Evolutionary conservation across 164 flowering plant genomes (phyloP), one percentile per base, ranked within the genome.

Genomic region (Aristolochia californica): DNA sequence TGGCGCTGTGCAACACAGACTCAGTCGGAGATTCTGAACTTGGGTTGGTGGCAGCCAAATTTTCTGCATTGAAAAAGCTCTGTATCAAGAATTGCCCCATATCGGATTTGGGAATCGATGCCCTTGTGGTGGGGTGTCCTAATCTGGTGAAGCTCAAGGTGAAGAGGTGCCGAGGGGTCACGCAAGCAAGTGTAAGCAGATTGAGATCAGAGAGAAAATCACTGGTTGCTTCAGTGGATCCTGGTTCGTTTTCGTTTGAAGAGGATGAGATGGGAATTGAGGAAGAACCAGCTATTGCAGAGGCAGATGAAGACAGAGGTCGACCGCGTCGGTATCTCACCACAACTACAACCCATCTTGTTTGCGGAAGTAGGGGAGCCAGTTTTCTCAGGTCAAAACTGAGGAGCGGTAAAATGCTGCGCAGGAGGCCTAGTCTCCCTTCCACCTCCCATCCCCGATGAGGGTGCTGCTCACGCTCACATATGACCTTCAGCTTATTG

Each of bases 131-230:
- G 4, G 72, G 75, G 18, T 72, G 75, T 61, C 70, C 75, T 20
- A 68, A 49, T 56, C 43, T 72, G 45, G 62, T 68, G 59, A 72
- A 72, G 57, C 57, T 68, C 59, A 72, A 72, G 70, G 72, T 72
- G 30, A 72, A 72, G 68, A 62, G 67, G 43, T 72, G 75, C 62
- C 55, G 62, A 55, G 72, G 62, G 25, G 69, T 72, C 24, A 62
- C 65, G 0, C 40, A 18, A 43, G 70, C 26, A 8, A 59, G 59
- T 13, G 65, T 62, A 45, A 45, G 47, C n/a, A 28, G 56, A 30
- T 49, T 65, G 65, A 62, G 57, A 45, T 7, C 43, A 30, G 56
- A 28, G 34, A 56, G 72, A 56, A 30, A 23, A 43, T 53, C 62
- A 4, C 18, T 72, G 55, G 65, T 59, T 22, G 60, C 68, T 40